phyloP scores from a whole-genome alignment of 371 early-diverging fungal genomes.

The Mortierella sp. region DNA sequence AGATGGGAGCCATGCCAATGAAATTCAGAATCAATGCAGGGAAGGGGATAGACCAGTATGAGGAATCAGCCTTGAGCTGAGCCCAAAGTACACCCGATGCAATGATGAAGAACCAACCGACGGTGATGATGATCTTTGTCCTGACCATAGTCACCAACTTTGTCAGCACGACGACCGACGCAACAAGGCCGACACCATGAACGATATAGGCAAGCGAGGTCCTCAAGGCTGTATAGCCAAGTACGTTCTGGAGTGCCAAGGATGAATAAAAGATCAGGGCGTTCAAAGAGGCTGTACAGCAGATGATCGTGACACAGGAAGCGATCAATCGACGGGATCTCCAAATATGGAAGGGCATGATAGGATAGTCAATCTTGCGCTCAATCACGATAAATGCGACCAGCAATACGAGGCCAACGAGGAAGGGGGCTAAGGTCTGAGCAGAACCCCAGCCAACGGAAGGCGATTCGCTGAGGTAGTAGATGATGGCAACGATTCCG shows the following conservation, averaged over 20 bases:
- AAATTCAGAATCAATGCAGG: no score
- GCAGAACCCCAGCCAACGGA: constrained; percentile 6
- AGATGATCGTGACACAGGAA: constrained; percentile 41
- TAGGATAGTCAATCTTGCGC: constrained; percentile 28
- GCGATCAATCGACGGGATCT: constrained; percentile 35
- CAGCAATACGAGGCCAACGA: constrained; percentile 10
- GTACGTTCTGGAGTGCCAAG: constrained; percentile 40
- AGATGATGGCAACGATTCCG: constrained; percentile 12
- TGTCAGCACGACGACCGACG: no score
- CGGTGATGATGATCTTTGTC: no score
- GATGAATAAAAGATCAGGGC: constrained; percentile 47
- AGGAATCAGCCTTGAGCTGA: no score
- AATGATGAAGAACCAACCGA: no score
- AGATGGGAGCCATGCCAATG: no score
- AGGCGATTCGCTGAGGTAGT: constrained; percentile 21
- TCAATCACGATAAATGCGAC: constrained; percentile 33
- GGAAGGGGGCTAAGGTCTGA: constrained; percentile 7
- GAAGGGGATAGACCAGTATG: no score
- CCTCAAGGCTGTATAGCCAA: no score
- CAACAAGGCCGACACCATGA: no score
- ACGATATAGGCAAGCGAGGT: no score
- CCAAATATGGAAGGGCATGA: constrained; percentile 51
- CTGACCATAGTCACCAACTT: no score
- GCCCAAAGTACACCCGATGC: no score
- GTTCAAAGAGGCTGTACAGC: constrained; percentile 42